phyloP scores from a whole-genome alignment of 108 stramenopile genomes.

The Cylindrotheca closterium region DNA sequence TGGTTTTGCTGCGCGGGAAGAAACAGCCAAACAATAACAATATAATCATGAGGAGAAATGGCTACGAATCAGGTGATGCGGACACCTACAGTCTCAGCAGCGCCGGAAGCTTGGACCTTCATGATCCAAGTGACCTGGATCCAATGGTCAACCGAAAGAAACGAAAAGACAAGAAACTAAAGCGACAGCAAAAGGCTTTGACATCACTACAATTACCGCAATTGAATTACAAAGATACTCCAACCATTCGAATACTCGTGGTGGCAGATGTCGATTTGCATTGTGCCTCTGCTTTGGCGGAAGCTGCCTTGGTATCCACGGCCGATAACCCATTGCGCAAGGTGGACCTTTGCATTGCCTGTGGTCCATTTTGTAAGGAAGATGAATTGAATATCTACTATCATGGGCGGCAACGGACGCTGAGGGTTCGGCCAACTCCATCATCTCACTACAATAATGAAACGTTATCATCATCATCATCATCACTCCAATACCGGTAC shows the following conservation, averaged over 20 bases:
- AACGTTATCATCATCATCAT: neutral
- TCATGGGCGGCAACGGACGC: conserved; percentile 18
- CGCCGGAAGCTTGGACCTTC: no score
- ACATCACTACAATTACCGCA: neutral
- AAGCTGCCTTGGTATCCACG: conserved; percentile 23
- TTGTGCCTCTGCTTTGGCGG: conserved; percentile 45
- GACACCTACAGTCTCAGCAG: no score
- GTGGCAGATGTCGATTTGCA: conserved; percentile 55
- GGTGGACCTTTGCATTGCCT: conserved; percentile 51
- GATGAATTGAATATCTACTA: conserved; percentile 32
- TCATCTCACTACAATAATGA: neutral
- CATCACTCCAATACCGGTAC: conserved; percentile 4
- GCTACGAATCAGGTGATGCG: no score
- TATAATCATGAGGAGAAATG: no score
- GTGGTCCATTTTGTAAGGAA: conserved; percentile 49
- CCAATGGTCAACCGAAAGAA: neutral
- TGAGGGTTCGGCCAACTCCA: neutral
- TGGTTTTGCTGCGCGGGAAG: no score
- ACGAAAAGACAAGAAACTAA: neutral
- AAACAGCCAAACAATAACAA: no score
- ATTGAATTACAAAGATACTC: conserved; percentile 8
- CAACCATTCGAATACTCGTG: conserved; percentile 44
- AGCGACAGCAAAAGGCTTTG: neutral
- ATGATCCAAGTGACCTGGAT: no score
- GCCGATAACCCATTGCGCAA: conserved; percentile 10